Base-by-base conservation (phyloP, 2,329 filamentous ascomycete genomes). In the Penicillium sp. region DNA sequence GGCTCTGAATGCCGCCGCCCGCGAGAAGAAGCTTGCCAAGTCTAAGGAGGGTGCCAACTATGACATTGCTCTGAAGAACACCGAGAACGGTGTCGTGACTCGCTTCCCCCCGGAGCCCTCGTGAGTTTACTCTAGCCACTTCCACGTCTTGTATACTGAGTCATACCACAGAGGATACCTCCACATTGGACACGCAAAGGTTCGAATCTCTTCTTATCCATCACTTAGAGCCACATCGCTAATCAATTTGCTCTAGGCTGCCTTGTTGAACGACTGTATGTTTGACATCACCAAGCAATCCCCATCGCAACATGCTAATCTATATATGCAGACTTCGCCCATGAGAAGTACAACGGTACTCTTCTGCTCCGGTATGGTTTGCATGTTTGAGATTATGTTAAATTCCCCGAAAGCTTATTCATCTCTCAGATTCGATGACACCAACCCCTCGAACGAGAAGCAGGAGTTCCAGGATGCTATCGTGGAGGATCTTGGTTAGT, bases 401-500 rank as follows among this genome's bases (percentile, higher is more conserved):
- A 42, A 42, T 14, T 0, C 7, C 35, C 5, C 10, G 35, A 19
- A 19, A 11, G 35, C 39, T 42, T 42, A 42, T 42, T 13, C 9
- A 21, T 5, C 19, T 23, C 5, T 23, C 11, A 42, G 39, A 59
- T 95, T 99, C 71, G 95, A 99, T 73, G 95, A 99, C 72, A 99
- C 95, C 55, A 99, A 99, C 78, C 95, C 95, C 8, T 88, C 90
- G 59, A 98, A 98, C 76, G 95, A 99, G 82, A 97, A 96, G 81
- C 88, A 93, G 74, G 95, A 98, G 79, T 99, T 89, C 74, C 89
- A 98, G 74, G 92, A 98, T 77, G 85, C 92, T 5, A 99, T 99
- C 61, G 82, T 96, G 39, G 89, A 96, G 79, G 95, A 99, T 75
- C 84, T 97, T 50, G 39, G 39, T 42, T 14, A 42, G 39, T 42